Conservation (phyloP, 2,329 filamentous ascomycete species). For the Fusarium setosum region DNA sequence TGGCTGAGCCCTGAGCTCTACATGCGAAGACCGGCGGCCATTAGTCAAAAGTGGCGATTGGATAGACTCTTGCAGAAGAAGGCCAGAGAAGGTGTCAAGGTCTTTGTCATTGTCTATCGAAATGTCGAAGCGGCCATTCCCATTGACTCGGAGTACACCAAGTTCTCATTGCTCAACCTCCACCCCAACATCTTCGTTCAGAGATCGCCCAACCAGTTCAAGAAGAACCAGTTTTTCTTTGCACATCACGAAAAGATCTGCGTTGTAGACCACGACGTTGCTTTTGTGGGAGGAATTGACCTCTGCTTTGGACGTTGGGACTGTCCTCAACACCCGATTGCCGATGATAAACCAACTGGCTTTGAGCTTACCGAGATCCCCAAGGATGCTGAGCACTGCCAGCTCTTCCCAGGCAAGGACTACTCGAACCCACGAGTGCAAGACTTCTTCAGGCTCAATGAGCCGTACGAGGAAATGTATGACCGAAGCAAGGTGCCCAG, state of each 20-base stretch:
- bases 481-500: conserved; percentile 87
- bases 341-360: conserved; percentile 94
- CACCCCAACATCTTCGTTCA: conserved; percentile 98
- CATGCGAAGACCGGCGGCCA: conserved; percentile 90
- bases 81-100: conserved; percentile 93
- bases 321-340: conserved; percentile 89
- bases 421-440: conserved; percentile 97
- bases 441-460: conserved; percentile 92
- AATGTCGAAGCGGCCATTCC: conserved; percentile 98
- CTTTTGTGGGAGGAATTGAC: conserved; percentile 95
- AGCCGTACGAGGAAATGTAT: conserved; percentile 99
- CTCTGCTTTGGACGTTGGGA: conserved; percentile 98
- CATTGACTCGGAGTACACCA: conserved; percentile 98
- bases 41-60: conserved; percentile 97
- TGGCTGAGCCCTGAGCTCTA: conserved; percentile 98
- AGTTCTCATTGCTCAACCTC: conserved; percentile 93
- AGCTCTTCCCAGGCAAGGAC: conserved; percentile 97
- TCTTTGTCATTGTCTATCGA: conserved; percentile 97
- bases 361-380: conserved; percentile 83
- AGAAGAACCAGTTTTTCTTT: conserved; percentile 99
- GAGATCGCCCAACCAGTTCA: conserved; percentile 95
- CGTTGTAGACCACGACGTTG: conserved; percentile 94
- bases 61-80: conserved; percentile 94
- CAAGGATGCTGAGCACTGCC: conserved; percentile 92
- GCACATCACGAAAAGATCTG: conserved; percentile 99